Percentiles rank a stretch among this genome's conserved stretches.
phyloP scores from a whole-genome alignment of 352 stramenopile species.

The Globisporangium cystogenes region DNA sequence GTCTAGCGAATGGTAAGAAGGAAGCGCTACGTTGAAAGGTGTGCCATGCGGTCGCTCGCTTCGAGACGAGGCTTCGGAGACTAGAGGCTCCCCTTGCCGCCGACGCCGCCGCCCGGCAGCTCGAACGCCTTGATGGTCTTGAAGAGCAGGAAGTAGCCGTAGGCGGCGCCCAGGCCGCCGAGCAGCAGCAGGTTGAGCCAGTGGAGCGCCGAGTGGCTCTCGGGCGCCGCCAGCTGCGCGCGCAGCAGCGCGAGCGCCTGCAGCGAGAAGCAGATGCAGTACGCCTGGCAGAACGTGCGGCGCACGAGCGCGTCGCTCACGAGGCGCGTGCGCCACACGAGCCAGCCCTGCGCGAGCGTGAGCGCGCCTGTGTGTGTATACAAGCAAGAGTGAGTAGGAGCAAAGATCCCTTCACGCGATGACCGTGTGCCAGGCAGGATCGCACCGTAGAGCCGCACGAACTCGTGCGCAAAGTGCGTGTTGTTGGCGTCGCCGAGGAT shows the following conservation, averaged over 20 bases:
- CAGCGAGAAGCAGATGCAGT: conserved; percentile 84
- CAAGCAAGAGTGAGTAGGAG: background rate
- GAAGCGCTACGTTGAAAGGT: background rate
- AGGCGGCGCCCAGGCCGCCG: conserved; percentile 48
- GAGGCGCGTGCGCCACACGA: conserved; percentile 82
- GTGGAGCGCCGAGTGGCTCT: conserved; percentile 76
- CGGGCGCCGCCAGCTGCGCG: conserved; percentile 61
- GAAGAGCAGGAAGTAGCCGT: conserved; percentile 84
- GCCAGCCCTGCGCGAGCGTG: conserved; percentile 79
- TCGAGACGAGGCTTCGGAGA: conserved; percentile 9
- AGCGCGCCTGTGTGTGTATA: conserved; percentile 37
- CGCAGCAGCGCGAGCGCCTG: conserved; percentile 67
- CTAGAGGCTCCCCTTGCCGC: conserved; percentile 45
- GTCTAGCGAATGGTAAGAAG: background rate
- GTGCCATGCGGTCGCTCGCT: background rate
- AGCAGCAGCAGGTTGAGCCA: conserved; percentile 82
- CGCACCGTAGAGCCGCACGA: conserved; percentile 81
- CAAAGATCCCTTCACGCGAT: too few relatives aligned
- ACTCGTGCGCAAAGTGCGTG: conserved; percentile 82
- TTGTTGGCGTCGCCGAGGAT: conserved; percentile 72
- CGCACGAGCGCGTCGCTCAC: conserved; percentile 82
- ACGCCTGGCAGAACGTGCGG: conserved; percentile 85
- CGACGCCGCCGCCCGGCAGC: conserved; percentile 34
- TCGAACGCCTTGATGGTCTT: conserved; percentile 89
- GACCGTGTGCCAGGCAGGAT: too few relatives aligned